These are phyloP conservation scores for Neostapfia colusana DNA, from an alignment of 176 grass and related monocot genomes.

Conservation along the genomic window DNA sequence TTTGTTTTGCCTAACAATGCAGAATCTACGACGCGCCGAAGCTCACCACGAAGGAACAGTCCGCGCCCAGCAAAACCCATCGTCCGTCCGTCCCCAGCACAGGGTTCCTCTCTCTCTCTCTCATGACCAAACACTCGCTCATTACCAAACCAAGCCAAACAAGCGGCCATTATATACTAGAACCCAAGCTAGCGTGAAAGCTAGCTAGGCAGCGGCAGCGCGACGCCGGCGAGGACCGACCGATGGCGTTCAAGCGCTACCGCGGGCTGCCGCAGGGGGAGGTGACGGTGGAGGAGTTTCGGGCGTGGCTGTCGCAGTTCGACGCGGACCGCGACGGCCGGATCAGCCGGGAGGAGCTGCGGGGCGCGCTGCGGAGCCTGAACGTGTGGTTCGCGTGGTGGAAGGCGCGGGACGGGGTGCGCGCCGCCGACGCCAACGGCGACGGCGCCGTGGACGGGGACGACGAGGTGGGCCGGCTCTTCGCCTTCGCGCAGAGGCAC, in stretches of 20 bases:
- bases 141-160: background rate
- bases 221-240: background rate
- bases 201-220: background rate
- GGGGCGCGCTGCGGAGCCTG: conserved; percentile 56
- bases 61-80: background rate
- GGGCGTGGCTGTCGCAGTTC: conserved; percentile 77
- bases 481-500: conserved; percentile 58
- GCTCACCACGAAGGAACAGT: no score
- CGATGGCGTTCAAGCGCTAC: conserved; percentile 59
- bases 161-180: no score
- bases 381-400: conserved; percentile 68
- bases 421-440: conserved; percentile 50
- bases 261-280: conserved; percentile 59
- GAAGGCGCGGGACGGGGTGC: conserved; percentile 59
- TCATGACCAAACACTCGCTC: no score
- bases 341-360: conserved; percentile 69
- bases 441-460: conserved; percentile 46
- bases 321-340: conserved; percentile 56
- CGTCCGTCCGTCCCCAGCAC: no score
- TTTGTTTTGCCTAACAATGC: no score
- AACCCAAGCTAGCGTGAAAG: background rate
- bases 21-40: no score
- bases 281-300: conserved; percentile 67
- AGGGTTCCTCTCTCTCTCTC: no score
- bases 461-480: conserved; percentile 41